Conservation (phyloP, 139 green algal species). For the Diplosphaera chodatii region DNA sequence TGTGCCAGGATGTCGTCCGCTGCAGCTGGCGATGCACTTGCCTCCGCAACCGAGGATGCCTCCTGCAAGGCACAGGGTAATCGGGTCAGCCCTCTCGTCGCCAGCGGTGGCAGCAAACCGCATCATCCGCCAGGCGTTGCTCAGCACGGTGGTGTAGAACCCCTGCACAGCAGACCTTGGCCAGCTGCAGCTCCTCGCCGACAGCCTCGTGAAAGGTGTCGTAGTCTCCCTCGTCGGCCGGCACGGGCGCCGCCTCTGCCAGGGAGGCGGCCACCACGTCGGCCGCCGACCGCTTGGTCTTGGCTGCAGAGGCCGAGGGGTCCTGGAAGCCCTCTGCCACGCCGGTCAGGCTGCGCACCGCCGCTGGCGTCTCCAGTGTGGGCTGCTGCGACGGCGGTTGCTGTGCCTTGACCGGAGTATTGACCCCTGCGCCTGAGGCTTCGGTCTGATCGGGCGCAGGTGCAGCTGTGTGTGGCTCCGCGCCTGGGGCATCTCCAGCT, state of each 20-base stretch:
- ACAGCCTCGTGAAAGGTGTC: not conserved
- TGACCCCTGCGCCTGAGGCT: no score
- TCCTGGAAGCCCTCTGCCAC: not conserved
- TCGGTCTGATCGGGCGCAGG: no score
- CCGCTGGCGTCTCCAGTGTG: not conserved
- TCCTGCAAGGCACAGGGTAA: no score
- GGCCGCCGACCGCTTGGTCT: not conserved
- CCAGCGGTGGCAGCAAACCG: no score
- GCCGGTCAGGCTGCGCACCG: not conserved
- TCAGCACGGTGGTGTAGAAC: no score
- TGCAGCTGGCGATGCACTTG: no score
- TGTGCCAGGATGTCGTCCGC: not conserved
- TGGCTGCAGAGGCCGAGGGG: no score
- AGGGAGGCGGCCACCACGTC: not conserved
- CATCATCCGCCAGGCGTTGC: no score
- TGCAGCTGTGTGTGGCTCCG: no score
- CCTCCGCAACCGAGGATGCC: not conserved
- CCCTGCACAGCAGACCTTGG: not conserved
- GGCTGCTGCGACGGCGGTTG: no score
- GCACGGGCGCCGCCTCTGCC: not conserved
- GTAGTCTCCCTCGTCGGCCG: not conserved
- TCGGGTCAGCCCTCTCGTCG: no score
- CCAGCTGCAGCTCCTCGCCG: not conserved
- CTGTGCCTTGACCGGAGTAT: not conserved
- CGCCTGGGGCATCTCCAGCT: no score